Percentiles rank a stretch among this genome's conserved stretches.
Evolutionary conservation across 2,329 filamentous ascomycete genomes (phyloP).

Genomic region (Mycocentrospora acerina): DNA sequence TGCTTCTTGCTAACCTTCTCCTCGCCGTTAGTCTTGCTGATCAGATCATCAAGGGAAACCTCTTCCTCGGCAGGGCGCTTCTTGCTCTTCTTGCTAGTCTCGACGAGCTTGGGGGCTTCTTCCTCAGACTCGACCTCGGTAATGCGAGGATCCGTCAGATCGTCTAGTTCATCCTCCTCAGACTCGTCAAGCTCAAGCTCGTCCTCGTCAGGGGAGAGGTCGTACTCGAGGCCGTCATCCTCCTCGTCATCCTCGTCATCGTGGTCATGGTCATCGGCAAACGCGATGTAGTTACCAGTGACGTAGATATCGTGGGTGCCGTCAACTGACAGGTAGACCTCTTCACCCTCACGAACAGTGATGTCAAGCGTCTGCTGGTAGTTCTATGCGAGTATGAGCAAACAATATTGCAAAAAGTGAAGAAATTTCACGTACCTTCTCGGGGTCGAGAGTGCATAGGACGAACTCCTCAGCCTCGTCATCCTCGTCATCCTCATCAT

Average conservation of each 20-base stretch:
- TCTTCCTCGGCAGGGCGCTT: constrained; percentile 78
- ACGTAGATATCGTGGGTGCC: constrained; percentile 90
- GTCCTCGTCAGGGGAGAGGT: constrained; percentile 76
- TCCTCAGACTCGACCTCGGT: constrained; percentile 80
- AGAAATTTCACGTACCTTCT: constrained; percentile 68
- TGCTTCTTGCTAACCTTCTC: constrained; percentile 92
- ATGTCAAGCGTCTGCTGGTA: constrained; percentile 96
- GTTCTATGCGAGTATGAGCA: constrained; percentile 60
- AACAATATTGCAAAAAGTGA: constrained; percentile 1
- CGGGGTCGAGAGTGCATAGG: constrained; percentile 91
- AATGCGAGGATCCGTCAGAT: constrained; percentile 75
- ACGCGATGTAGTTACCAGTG: constrained; percentile 92
- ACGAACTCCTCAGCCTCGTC: constrained; percentile 82
- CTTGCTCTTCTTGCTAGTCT: constrained; percentile 65
- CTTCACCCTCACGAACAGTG: constrained; percentile 84
- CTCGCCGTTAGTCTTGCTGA: constrained; percentile 72
- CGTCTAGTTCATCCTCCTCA: constrained; percentile 53
- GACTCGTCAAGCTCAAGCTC: constrained; percentile 62
- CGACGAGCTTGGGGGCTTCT: constrained; percentile 58
- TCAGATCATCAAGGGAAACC: constrained; percentile 75
- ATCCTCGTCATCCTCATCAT: constrained; percentile 47
- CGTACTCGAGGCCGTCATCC: constrained; percentile 64
- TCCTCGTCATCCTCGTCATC: constrained; percentile 64
- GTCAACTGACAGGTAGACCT: constrained; percentile 86
- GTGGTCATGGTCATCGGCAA: constrained; percentile 60